Conservation (phyloP, 1,139 yeast species). For the Candida albicans region DNA sequence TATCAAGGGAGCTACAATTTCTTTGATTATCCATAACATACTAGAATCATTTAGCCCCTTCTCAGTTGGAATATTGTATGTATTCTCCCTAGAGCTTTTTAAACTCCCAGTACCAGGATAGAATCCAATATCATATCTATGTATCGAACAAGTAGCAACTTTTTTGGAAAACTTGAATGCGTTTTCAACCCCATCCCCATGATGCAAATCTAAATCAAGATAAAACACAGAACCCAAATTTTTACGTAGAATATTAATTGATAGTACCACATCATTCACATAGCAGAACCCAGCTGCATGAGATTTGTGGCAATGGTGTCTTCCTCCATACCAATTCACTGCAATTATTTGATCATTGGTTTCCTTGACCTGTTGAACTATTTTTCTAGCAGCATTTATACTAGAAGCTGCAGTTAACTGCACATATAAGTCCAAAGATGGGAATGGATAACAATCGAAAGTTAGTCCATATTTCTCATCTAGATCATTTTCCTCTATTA, state of each 20-base stretch:
- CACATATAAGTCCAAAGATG: slow-evolving; percentile 52
- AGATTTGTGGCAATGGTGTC: slow-evolving; percentile 64
- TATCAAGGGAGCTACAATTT: slow-evolving; percentile 47
- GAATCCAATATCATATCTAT: slow-evolving; percentile 64
- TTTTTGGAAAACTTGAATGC: slow-evolving; percentile 59
- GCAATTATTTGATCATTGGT: slow-evolving; percentile 32
- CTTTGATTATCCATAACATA: slow-evolving; percentile 35
- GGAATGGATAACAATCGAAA: slow-evolving; percentile 68
- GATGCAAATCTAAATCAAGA: slow-evolving; percentile 73
- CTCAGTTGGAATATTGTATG: slow-evolving; percentile 56
- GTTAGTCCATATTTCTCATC: slow-evolving; percentile 24
- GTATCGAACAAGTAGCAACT: slow-evolving; percentile 64
- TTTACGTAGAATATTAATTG: slow-evolving; percentile 48
- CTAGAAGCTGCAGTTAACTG: slow-evolving; percentile 58
- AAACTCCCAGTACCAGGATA: slow-evolving; percentile 69
- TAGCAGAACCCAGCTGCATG: slow-evolving; percentile 75
- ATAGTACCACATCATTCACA: slow-evolving; percentile 63
- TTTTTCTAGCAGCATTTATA: slow-evolving; percentile 45
- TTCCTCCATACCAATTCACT: slow-evolving; percentile 78
- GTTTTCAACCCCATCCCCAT: slow-evolving; percentile 76
- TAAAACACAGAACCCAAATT: slow-evolving; percentile 54
- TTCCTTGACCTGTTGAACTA: slow-evolving; percentile 13
- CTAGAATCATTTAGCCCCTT: slow-evolving; percentile 55
- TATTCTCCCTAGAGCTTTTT: slow-evolving; percentile 26
- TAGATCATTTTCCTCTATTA: slow-evolving; percentile 1